Conservation (phyloP, 2,329 filamentous ascomycete genomes). For the Penicillium sp. region DNA sequence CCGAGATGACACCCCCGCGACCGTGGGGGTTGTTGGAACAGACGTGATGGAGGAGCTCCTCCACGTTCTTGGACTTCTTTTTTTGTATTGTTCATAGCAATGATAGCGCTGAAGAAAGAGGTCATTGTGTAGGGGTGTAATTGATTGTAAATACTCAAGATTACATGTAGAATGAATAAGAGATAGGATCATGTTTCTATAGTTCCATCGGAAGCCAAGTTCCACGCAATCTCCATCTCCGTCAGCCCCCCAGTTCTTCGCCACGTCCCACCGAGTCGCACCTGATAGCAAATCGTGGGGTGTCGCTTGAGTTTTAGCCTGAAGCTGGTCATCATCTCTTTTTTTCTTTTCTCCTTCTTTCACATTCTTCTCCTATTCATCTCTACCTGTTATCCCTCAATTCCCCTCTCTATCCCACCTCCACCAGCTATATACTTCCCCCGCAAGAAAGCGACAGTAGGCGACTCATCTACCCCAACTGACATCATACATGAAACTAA, state of each 20-base stretch:
- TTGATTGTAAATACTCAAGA: not conserved
- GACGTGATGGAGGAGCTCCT: conserved; percentile 5
- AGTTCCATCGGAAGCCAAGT: not conserved
- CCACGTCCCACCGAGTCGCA: conserved; percentile 3
- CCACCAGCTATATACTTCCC: not conserved
- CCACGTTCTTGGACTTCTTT: not conserved
- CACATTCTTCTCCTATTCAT: not conserved
- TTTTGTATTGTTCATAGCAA: not conserved
- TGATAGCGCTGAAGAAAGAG: not conserved
- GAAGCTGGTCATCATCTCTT: conserved; percentile 3
- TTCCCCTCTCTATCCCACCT: not conserved
- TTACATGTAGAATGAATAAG: not conserved
- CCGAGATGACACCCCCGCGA: conserved; percentile 19
- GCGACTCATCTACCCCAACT: not conserved
- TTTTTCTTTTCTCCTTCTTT: conserved; percentile 10
- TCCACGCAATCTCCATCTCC: not conserved
- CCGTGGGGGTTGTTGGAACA: conserved; percentile 2
- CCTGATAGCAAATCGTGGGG: conserved; percentile 12
- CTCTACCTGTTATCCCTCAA: not conserved
- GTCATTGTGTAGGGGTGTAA: no score
- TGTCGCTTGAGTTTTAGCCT: conserved; percentile 16
- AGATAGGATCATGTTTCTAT: not conserved
- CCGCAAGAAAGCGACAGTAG: conserved; percentile 1
- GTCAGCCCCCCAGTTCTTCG: not conserved
- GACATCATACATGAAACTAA: conserved; percentile 22